Evolutionary conservation across 106 monocot species (phyloP), one percentile per base, ranked within the genome.

Genomic region (Amphibolis antarctica): DNA sequence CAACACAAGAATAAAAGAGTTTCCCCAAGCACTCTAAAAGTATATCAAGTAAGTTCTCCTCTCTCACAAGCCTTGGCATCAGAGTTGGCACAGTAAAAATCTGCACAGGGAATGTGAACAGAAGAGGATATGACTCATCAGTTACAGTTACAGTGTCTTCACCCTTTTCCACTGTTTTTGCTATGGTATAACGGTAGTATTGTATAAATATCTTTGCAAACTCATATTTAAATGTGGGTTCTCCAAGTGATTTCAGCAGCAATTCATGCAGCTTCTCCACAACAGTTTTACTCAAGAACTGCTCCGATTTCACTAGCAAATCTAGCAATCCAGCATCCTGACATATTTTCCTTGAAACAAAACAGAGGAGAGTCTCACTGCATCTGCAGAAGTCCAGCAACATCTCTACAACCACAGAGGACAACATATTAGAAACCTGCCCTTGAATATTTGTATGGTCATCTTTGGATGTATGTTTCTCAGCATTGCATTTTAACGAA

Each of bases 71-170:
- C 30, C 74, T 53, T 4, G 69, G 60, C 44, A 84, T 83, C 62
- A 98, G 64, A 4, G 80, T 69, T 50, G 98, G 85, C 59, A 98
- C 98, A 21, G 98, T 98, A 65, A 98, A 85, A 55, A 98, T 82
- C 76, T 98, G 98, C 44, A 98, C 98, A 44, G 91, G 85, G 55
- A 98, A 87, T 50, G 78, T 78, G 14, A 71, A 30, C 61, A 98
- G 11, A 55, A 82, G 44, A 17, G 80, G 76, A 75, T 78, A 77
- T 27, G 64, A 69, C 59, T 87, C 78, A 42, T 72, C n/a, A n/a
- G n/a, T n/a, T n/a, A n/a, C n/a, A n/a, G n/a, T 27, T 24, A 45
- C 44, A 5, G 73, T 57, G 60, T 74, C 70, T 50, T 59, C 69
- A n/a, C 55, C 42, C 19, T 83, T 75, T 60, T 75, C 76, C 44